These are phyloP conservation scores for Primulina huaijiensis DNA, from an alignment of 257 asterid species.

Conservation along the genomic window DNA sequence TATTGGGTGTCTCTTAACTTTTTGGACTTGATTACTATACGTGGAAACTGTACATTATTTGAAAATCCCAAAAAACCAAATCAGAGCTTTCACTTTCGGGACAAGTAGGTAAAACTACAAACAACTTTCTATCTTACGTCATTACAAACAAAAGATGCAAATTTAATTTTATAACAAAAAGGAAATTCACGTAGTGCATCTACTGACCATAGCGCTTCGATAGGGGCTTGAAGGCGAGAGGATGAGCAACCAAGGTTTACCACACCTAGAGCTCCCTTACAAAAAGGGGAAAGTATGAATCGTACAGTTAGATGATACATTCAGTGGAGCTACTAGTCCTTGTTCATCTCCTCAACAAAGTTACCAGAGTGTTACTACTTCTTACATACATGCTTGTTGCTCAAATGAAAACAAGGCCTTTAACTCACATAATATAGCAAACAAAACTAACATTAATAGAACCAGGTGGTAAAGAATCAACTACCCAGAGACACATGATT, in stretches of 20 bases:
- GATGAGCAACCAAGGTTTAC: not conserved
- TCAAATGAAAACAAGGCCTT: not conserved
- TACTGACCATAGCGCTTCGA: not conserved
- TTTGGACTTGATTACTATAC: too few species aligned
- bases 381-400: not conserved
- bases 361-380: not conserved
- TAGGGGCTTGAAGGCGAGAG: not conserved
- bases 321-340: not conserved
- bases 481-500: not conserved
- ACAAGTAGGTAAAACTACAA: not conserved
- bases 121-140: not conserved
- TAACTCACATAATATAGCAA: not conserved
- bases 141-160: not conserved
- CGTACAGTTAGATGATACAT: not conserved
- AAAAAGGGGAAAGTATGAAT: not conserved
- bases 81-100: not conserved
- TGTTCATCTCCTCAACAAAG: not conserved
- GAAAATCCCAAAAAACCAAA: not conserved
- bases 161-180: not conserved
- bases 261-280: not conserved
- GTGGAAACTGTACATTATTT: not conserved
- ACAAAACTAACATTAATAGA: not conserved
- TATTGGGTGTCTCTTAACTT: not conserved
- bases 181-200: not conserved
- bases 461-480: slow-evolving; percentile 8